Evolutionary conservation across 2,329 filamentous ascomycete genomes (phyloP).

Genomic region (Byssothecium circinans): DNA sequence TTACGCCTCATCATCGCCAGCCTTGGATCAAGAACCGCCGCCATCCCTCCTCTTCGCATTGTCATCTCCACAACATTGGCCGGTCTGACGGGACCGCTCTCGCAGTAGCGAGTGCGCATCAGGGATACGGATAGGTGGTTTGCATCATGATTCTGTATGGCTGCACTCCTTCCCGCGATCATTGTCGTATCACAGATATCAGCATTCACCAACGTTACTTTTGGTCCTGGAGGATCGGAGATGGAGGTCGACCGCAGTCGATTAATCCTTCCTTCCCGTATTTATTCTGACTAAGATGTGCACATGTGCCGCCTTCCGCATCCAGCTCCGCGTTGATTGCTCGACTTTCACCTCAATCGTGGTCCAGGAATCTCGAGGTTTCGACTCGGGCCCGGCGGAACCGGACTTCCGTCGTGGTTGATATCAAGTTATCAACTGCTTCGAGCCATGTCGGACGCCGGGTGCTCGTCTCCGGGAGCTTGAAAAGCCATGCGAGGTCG

Average conservation of each 20-base stretch:
- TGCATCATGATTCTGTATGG: conserved; percentile 16
- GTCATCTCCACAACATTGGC: conserved; percentile 30
- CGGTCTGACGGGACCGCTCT: conserved; percentile 21
- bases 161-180: conserved; percentile 12
- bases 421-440: not conserved
- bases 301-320: not conserved
- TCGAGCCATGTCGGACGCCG: not conserved
- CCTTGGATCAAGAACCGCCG: conserved; percentile 18
- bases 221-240: conserved; percentile 7
- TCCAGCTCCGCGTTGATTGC: not conserved
- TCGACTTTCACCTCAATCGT: not conserved
- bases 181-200: not conserved
- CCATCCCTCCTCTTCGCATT: conserved; percentile 18
- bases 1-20: conserved; percentile 26
- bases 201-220: conserved; percentile 5
- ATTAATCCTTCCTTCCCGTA: not conserved
- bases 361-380: not conserved
- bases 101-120: conserved; percentile 2
- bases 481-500: not conserved
- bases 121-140: conserved; percentile 10
- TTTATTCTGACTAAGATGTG: conserved; percentile 2
- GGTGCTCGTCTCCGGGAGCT: not conserved
- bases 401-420: not conserved
- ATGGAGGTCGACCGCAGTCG: not conserved
- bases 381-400: not conserved